Conservation (phyloP, 768 basidiomycete species). For the Floccularia luteovirens region DNA sequence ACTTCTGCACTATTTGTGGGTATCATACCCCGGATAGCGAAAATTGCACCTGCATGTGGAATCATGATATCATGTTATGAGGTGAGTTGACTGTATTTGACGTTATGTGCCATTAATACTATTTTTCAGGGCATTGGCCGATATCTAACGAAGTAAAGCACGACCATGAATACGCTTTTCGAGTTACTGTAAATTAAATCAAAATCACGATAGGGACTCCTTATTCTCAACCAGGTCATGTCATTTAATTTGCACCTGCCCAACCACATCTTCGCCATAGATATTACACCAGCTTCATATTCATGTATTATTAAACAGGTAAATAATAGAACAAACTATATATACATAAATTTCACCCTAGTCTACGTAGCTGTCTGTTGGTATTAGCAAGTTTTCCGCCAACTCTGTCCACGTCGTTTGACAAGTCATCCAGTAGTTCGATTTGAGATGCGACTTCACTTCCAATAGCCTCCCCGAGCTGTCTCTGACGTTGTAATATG, state of each 20-base stretch:
- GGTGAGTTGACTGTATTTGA: constrained; percentile 31
- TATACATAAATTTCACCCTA: constrained; percentile 38
- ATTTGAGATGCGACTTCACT: constrained; percentile 79
- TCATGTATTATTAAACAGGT: constrained; percentile 15
- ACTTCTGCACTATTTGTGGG: constrained; percentile 75
- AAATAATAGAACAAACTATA: constrained; percentile 10
- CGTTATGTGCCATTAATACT: constrained; percentile 7
- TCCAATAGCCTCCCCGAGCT: constrained; percentile 81
- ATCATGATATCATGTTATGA: constrained; percentile 98
- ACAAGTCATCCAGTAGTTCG: constrained; percentile 77
- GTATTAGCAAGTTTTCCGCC: constrained; percentile 73
- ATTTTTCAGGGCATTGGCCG: constrained; percentile 48
- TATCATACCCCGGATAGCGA: constrained; percentile 79
- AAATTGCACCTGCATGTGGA: constrained; percentile 96
- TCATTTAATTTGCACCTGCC: no score
- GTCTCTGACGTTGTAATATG: constrained; percentile 77
- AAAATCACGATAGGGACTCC: no score
- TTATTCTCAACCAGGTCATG: no score
- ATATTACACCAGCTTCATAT: no score
- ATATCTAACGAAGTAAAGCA: constrained; percentile 31
- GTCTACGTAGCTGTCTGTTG: constrained; percentile 75
- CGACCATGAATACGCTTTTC: constrained; percentile 17
- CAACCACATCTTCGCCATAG: no score
- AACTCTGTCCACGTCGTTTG: constrained; percentile 68
- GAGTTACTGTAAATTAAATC: no score